phyloP scores from a whole-genome alignment of 139 green algal species.

The Chlorella ohadii region DNA sequence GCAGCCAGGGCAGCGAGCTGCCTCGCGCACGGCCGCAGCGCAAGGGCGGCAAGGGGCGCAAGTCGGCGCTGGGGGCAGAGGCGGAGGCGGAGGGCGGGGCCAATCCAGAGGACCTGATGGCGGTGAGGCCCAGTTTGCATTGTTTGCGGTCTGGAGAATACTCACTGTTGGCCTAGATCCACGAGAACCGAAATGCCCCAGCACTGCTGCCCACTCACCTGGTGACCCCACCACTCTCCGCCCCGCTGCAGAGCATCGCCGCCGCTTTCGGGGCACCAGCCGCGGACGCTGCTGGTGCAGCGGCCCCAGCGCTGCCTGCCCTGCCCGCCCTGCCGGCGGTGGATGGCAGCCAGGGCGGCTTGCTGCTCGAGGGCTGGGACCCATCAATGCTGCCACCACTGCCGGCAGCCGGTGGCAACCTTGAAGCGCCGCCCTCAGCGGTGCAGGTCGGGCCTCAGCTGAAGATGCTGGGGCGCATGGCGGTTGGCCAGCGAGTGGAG shows the following conservation, averaged over 20 bases:
- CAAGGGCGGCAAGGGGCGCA: background rate
- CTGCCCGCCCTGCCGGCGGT: conserved; percentile 11
- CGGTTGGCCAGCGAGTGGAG: conserved; percentile 49
- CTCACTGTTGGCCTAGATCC: too few relatives aligned
- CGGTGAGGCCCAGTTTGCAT: background rate
- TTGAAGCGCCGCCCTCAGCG: too few relatives aligned
- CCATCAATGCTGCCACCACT: background rate
- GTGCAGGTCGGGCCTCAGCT: conserved; percentile 27
- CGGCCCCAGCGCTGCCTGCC: background rate
- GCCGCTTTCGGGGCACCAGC: conserved; percentile 1
- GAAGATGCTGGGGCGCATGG: conserved; percentile 10
- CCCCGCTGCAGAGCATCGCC: conserved; percentile 5
- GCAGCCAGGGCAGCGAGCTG: background rate
- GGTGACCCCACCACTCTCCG: background rate
- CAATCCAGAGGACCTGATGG: conserved; percentile 6
- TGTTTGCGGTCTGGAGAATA: background rate
- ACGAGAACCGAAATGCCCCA: too few relatives aligned
- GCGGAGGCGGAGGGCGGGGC: background rate
- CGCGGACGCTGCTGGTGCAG: background rate
- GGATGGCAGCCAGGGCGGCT: background rate
- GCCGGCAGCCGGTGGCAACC: background rate
- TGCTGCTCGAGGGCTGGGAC: background rate
- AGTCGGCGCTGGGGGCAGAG: background rate
- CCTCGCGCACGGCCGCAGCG: background rate
- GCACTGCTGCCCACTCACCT: too few relatives aligned